Evolutionary conservation across 306 rosid genomes (phyloP), one percentile per base, ranked within the genome.

Genomic region (Quercus gilva): DNA sequence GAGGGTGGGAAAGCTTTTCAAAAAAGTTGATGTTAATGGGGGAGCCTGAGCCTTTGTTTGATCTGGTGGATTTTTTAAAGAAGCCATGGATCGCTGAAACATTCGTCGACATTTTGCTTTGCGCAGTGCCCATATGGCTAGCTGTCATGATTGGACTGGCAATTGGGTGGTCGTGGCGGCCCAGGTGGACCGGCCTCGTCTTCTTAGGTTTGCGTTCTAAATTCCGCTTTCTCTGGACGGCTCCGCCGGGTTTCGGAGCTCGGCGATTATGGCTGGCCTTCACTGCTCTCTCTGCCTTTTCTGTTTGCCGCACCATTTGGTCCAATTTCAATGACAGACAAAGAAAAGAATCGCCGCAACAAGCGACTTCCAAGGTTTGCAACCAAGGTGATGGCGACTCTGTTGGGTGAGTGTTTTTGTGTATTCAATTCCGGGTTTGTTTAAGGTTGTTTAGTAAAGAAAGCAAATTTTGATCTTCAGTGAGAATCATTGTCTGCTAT

Each of bases 131-230:
- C 85, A 96, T 96, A 85, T 96, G 99, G 99, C 81, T 96, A 1
- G 96, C 99, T 12, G 98, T 96, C 18, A 96, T 90, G 99, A 96
- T 96, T 72, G 99, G 99, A 14, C 68, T 96, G 31, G 74, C 86
- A 3, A 91, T 96, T 88, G 98, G 99, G 0, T 96, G 99, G 99
- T 88, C 98, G 1, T 96, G 99, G 99, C 78, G 97, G 43, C 99
- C 99, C 1, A 87, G 97, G 60, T 96, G 99, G 99, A 93, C 99
- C 0, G 98, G 98, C 3, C 83, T 96, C 11, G 71, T 96, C 72
- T 96, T 91, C 73, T 94, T 96, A 13, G 99, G 98, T 23, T 87
- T 96, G 3, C 96, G 99, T n/a, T 86, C 93, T 82, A 96, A 93
- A 87, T 78, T 91, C 75, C 91, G 98, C 2, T 89, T 85, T 56